These are phyloP conservation scores for Funneliformis caledonium DNA, from an alignment of 371 early-diverging fungal species.

Conservation along the genomic window DNA sequence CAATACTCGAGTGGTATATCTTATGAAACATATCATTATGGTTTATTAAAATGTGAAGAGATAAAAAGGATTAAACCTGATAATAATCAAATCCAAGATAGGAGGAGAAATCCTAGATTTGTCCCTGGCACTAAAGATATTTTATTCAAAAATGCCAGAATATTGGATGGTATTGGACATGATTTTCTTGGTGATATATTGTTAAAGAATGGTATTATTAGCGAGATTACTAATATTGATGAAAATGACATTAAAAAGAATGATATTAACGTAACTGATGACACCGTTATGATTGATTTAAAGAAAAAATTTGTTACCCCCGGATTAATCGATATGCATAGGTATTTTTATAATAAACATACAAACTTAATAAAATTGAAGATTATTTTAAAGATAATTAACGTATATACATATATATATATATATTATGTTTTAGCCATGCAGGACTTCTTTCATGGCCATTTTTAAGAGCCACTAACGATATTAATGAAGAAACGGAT, in stretches of 20 bases:
- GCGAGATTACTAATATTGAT: constrained; percentile 43
- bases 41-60: constrained; percentile 16
- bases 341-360: constrained; percentile 47
- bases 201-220: constrained; percentile 63
- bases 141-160: constrained; percentile 60
- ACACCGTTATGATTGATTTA: constrained; percentile 63
- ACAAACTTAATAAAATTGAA: background rate
- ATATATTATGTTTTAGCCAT: constrained; percentile 50
- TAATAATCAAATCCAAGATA: background rate
- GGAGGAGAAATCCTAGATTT: constrained; percentile 22
- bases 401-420: too few relatives aligned
- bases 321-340: constrained; percentile 84
- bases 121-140: constrained; percentile 45
- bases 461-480: constrained; percentile 54
- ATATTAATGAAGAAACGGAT: constrained; percentile 75
- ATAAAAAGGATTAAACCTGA: constrained; percentile 13
- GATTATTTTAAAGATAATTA: background rate
- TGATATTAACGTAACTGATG: background rate
- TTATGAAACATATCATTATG: constrained; percentile 6
- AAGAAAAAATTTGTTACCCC: constrained; percentile 76
- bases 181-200: constrained; percentile 58
- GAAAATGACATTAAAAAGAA: constrained; percentile 39
- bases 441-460: constrained; percentile 69
- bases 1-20: constrained; percentile 21
- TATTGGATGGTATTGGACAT: constrained; percentile 61